Percentiles rank a stretch among this genome's conserved stretches.
These are phyloP conservation scores for Aschersonia sp. DNA, from an alignment of 2,329 filamentous ascomycete genomes.

Conservation along the genomic window DNA sequence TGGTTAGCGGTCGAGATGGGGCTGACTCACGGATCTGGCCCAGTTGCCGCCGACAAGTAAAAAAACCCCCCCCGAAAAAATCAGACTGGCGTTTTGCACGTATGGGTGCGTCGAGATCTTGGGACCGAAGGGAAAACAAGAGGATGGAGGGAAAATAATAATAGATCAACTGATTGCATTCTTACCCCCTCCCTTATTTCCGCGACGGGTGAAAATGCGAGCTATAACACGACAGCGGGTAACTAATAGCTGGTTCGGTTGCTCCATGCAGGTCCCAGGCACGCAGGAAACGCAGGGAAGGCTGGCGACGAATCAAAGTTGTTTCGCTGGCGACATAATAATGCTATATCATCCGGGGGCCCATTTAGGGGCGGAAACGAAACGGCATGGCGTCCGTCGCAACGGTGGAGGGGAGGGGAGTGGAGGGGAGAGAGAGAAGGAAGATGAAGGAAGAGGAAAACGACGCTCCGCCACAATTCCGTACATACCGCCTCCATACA, in stretches of 20 bases:
- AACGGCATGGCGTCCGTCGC: not conserved
- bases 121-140: too few relatives aligned
- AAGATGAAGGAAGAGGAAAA: too few relatives aligned
- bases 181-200: too few relatives aligned
- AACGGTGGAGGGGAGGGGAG: not conserved
- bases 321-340: not conserved
- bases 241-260: not conserved
- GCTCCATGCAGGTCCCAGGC: not conserved
- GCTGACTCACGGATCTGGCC: not conserved
- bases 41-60: not conserved
- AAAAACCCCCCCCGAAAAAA: not conserved
- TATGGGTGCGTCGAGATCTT: not conserved
- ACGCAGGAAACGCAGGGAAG: not conserved
- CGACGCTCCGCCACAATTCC: too few relatives aligned
- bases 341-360: not conserved
- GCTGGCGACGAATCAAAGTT: not conserved
- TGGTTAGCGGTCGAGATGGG: not conserved
- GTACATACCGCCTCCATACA: too few relatives aligned
- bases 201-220: too few relatives aligned
- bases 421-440: too few relatives aligned
- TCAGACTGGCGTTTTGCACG: not conserved
- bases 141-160: too few relatives aligned
- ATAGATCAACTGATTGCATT: too few relatives aligned
- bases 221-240: too few relatives aligned
- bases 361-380: not conserved